A percentile compares a stretch with the other conserved stretches of the same genome.
Conservation (phyloP, 116 monocot genomes). For the Dioscorea cayenensis region DNA sequence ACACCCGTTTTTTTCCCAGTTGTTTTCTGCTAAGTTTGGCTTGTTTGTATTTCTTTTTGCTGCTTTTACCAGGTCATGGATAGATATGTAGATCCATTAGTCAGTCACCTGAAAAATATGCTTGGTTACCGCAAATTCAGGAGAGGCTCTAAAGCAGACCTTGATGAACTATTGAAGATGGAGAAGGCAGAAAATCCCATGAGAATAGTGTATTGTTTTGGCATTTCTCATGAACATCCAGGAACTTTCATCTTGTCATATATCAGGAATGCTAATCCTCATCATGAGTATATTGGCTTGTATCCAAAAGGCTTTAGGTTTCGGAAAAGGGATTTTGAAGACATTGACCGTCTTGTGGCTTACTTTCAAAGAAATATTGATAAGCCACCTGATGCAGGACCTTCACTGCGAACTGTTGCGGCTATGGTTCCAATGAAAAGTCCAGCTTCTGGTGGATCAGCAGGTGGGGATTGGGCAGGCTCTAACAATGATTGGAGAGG, state of each 20-base stretch:
- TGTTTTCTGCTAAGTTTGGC: neutral
- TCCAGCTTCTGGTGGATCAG: constrained; percentile 27
- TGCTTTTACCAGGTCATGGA: constrained; percentile 72
- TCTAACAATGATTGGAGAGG: constrained; percentile 26
- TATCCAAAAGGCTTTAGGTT: constrained; percentile 94
- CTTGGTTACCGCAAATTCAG: constrained; percentile 83
- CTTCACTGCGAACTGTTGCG: constrained; percentile 50
- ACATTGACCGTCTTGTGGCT: constrained; percentile 73
- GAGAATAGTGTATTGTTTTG: constrained; percentile 85
- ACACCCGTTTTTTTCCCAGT: too few species aligned
- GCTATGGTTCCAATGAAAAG: constrained; percentile 88
- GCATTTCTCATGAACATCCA: constrained; percentile 90
- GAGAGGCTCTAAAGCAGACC: constrained; percentile 49
- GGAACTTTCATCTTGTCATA: constrained; percentile 90
- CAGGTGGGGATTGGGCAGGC: constrained; percentile 17
- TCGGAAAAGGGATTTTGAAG: constrained; percentile 70
- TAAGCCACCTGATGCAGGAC: constrained; percentile 38
- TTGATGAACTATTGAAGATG: constrained; percentile 56
- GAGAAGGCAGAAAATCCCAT: constrained; percentile 81
- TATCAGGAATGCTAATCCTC: constrained; percentile 76
- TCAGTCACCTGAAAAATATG: constrained; percentile 74
- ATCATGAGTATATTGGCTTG: constrained; percentile 85
- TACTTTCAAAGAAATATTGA: constrained; percentile 87
- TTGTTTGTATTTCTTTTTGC: neutral
- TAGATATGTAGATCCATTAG: constrained; percentile 93